Percentiles rank a stretch among this genome's conserved stretches.
These are phyloP conservation scores for Fusarium transvaalense DNA, from an alignment of 2,329 filamentous ascomycete species.

Conservation along the genomic window DNA sequence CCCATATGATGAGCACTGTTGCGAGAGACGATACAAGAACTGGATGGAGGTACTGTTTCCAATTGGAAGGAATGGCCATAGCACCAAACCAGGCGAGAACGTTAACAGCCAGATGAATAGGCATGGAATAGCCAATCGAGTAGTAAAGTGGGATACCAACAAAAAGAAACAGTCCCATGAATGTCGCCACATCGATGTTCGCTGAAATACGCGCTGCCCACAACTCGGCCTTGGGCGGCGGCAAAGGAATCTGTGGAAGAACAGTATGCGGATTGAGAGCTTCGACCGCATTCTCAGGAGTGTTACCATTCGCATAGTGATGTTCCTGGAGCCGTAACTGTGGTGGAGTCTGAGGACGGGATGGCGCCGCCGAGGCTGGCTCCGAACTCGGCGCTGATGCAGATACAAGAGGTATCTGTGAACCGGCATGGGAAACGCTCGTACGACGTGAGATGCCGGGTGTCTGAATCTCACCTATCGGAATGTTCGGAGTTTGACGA, in stretches of 20 bases:
- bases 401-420: slow-evolving; percentile 40
- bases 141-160: slow-evolving; percentile 69
- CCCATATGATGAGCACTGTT: slow-evolving; percentile 66
- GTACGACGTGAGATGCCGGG: slow-evolving; percentile 45
- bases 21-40: slow-evolving; percentile 67
- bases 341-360: slow-evolving; percentile 47
- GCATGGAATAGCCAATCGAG: slow-evolving; percentile 64
- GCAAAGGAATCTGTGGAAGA: slow-evolving; percentile 56
- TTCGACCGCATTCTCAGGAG: slow-evolving; percentile 34
- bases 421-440: slow-evolving; percentile 45
- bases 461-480: slow-evolving; percentile 53
- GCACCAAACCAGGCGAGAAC: slow-evolving; percentile 66
- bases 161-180: slow-evolving; percentile 60
- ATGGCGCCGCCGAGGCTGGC: slow-evolving; percentile 36
- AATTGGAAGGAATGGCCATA: slow-evolving; percentile 61
- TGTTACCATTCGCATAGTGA: slow-evolving; percentile 42
- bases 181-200: slow-evolving; percentile 62
- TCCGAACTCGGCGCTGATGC: slow-evolving; percentile 28
- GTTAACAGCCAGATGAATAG: slow-evolving; percentile 61
- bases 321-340: slow-evolving; percentile 49
- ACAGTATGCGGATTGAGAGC: slow-evolving; percentile 42
- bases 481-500: slow-evolving; percentile 58
- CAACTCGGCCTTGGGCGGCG: slow-evolving; percentile 60
- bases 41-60: slow-evolving; percentile 67
- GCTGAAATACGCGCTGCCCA: slow-evolving; percentile 63